These are phyloP conservation scores for Tulasnella sp. DNA, from an alignment of 768 basidiomycete species.

Conservation along the genomic window DNA sequence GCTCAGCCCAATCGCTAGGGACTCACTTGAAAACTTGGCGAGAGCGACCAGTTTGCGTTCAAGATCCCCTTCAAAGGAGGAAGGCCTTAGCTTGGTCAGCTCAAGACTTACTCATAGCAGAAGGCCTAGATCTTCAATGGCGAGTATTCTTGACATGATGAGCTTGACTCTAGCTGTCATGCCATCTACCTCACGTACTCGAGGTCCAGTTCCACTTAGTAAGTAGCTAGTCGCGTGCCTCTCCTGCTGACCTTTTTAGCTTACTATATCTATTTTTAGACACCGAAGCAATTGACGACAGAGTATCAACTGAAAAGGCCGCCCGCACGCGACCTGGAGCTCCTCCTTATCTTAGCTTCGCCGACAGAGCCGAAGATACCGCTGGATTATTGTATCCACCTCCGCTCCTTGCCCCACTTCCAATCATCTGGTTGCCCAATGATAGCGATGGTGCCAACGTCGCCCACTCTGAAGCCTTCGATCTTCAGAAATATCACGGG, in stretches of 20 bases:
- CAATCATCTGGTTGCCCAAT: constrained; percentile 76
- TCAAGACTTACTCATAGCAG: constrained; percentile 23
- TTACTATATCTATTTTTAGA: constrained; percentile 28
- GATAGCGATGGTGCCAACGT: constrained; percentile 48
- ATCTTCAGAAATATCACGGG: constrained; percentile 61
- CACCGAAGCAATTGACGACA: constrained; percentile 70
- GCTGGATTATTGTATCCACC: constrained; percentile 69
- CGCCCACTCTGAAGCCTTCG: constrained; percentile 58
- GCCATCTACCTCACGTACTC: constrained; percentile 39
- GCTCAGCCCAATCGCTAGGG: constrained; percentile 42
- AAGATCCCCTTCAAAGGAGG: constrained; percentile 32
- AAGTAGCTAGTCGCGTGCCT: constrained; percentile 25
- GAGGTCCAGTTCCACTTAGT: constrained; percentile 55
- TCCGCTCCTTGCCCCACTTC: constrained; percentile 61
- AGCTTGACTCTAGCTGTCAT: constrained; percentile 60
- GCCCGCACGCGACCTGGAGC: constrained; percentile 67
- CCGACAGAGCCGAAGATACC: constrained; percentile 67
- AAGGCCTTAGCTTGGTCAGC: constrained; percentile 38
- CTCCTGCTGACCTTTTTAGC: constrained; percentile 11
- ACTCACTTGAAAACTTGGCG: constrained; percentile 45
- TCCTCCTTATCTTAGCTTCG: constrained; percentile 52
- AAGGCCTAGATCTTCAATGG: constrained; percentile 55
- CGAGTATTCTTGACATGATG: constrained; percentile 78
- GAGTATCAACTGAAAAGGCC: constrained; percentile 63
- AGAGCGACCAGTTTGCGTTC: constrained; percentile 26